Conservation (phyloP, 78 protist species). For the Acrasis kona region DNA sequence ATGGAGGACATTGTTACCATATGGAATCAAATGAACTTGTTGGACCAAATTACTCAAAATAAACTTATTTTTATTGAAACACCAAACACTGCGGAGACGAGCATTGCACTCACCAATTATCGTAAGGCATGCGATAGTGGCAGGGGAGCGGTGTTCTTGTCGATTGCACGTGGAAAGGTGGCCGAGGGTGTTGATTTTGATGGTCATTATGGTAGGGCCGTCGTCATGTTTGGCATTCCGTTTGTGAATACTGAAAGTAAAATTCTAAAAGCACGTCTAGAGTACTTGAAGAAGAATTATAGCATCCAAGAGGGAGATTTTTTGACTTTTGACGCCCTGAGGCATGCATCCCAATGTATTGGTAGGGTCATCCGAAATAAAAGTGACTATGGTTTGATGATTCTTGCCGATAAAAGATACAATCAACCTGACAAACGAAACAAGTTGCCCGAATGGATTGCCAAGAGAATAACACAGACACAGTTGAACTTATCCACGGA, state of each 20-base stretch:
- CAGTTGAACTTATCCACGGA: conserved; percentile 28
- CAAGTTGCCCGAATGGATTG: conserved; percentile 72
- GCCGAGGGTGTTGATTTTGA: conserved; percentile 96
- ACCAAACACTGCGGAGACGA: conserved; percentile 76
- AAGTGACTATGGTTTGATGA: conserved; percentile 93
- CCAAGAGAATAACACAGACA: conserved; percentile 10
- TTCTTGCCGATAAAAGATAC: conserved; percentile 84
- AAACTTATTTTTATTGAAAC: conserved; percentile 93
- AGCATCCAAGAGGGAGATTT: conserved; percentile 73
- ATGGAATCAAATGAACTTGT: conserved; percentile 71
- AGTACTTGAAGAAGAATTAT: conserved; percentile 29
- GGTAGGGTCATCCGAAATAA: conserved; percentile 96
- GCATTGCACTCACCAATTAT: conserved; percentile 83
- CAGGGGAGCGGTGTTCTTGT: conserved; percentile 91
- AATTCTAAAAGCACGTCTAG: conserved; percentile 58
- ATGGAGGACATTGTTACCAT: conserved; percentile 74
- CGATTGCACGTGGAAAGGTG: conserved; percentile 92
- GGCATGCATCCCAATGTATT: conserved; percentile 92
- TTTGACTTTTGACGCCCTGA: conserved; percentile 94
- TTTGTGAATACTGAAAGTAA: conserved; percentile 64
- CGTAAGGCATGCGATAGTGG: conserved; percentile 78
- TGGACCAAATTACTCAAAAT: conserved; percentile 33
- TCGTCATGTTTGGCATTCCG: conserved; percentile 89
- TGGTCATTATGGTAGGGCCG: conserved; percentile 87
- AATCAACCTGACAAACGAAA: conserved; percentile 39